Base-by-base conservation (phyloP, 2,329 filamentous ascomycete genomes). In the Pseudogymnoascus sp. region DNA sequence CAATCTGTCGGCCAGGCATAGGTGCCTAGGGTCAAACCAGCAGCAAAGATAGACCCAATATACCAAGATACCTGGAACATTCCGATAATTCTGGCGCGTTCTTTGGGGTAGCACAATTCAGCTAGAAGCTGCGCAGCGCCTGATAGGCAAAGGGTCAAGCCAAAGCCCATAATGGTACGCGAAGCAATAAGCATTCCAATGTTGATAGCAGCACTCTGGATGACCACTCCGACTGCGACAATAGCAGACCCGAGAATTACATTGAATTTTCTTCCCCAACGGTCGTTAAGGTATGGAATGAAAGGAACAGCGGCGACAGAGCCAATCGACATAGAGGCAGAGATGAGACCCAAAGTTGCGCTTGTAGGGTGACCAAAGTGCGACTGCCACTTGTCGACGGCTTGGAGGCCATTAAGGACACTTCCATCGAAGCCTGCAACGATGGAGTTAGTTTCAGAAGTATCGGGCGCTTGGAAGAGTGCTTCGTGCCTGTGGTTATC, bases 311-410 rank as follows among this genome's bases (percentile, higher is more conserved):
- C 73, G 68, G 77, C 74, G n/a, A 78, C 67, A 1, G 75, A 76
- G 3, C 78, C 78, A 50, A 80, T 72, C 1, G 75, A 75, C 65
- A 77, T 77, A 67, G 76, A 75, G 2, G 77, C 77, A 64, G 75
- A 78, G 38, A 80, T 71, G 2, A 79, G 70, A 15, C 77, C 77
- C 11, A 79, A 72, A 1, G 74, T 70, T 9, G 72, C 68, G 13
- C 74, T 74, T 21, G 71, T 75, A 1, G 78, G 77, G 38, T 77
- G 72, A 53, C 72, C 73, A 62, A 79, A 79, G 67, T 78, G 53
- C 7, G 31, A 26, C 26, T 61, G 37, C 67, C 67, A 69, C 0
- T 40, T 31, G 2, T 35, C 50, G 2, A 69, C 62, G 7, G 65
- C 62, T 50, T 69, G 68, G 13, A 70, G 64, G 10, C 67, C 67